These are phyloP conservation scores for Polyporus tsugae DNA, from an alignment of 1,284 basidiomycete genomes.

Conservation along the genomic window DNA sequence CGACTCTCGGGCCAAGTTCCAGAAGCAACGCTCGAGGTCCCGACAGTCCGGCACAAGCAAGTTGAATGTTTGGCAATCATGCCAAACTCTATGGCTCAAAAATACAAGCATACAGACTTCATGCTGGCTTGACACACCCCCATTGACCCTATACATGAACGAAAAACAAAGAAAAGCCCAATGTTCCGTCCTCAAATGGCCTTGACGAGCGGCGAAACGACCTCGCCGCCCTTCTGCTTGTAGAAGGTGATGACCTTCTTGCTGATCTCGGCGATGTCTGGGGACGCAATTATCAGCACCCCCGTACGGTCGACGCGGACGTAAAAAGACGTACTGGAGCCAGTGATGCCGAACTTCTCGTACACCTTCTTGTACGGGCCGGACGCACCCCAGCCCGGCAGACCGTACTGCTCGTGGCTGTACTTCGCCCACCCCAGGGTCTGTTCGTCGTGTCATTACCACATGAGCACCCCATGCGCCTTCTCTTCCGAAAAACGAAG, in stretches of 20 bases:
- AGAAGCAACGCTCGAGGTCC: neutral
- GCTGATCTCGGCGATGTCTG: slow-evolving; percentile 82
- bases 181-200: slow-evolving; percentile 50
- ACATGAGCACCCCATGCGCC: neutral
- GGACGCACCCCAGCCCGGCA: slow-evolving; percentile 86
- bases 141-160: neutral
- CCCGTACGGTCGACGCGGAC: neutral
- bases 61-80: neutral
- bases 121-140: slow-evolving; percentile 23
- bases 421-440: slow-evolving; percentile 88
- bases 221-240: slow-evolving; percentile 77
- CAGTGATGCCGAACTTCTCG: slow-evolving; percentile 88
- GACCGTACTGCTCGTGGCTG: slow-evolving; percentile 89
- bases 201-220: slow-evolving; percentile 84
- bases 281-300: slow-evolving; percentile 11
- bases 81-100: slow-evolving; percentile 20
- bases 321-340: slow-evolving; percentile 61
- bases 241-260: slow-evolving; percentile 92
- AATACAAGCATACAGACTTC: slow-evolving; percentile 30
- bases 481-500: neutral
- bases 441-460: slow-evolving; percentile 40
- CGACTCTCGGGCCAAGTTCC: neutral
- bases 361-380: slow-evolving; percentile 92
- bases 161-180: neutral
- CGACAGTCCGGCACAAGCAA: neutral